Evolutionary conservation across 257 asterid species (phyloP).

Genomic region (Solanum chiquidenum): DNA sequence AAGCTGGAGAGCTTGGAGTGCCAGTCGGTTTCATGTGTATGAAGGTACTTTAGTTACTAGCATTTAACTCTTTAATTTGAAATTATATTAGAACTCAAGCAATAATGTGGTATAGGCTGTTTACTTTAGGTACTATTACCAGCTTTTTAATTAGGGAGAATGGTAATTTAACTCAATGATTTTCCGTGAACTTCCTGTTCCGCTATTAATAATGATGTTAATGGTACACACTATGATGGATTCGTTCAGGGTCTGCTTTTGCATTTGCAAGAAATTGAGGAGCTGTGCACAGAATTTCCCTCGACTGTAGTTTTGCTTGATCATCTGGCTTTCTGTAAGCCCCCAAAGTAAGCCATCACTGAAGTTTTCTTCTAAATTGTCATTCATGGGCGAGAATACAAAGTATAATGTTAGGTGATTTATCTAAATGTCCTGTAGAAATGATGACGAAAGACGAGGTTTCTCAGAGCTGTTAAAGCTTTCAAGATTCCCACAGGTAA

Average conservation of each 20-base stretch:
- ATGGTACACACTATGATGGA: neutral
- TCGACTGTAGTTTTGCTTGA: conserved; percentile 62
- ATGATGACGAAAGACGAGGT: conserved; percentile 32
- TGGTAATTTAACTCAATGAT: neutral
- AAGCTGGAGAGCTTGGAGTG: conserved; percentile 78
- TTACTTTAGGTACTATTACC: neutral
- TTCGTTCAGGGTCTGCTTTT: conserved; percentile 55
- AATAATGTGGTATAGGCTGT: neutral
- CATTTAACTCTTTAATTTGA: neutral
- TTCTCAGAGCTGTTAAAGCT: conserved; percentile 47
- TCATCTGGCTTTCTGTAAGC: conserved; percentile 76
- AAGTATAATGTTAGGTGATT: neutral
- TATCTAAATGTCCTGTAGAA: conserved; percentile 23
- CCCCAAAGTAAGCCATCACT: conserved; percentile 57
- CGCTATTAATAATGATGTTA: neutral
- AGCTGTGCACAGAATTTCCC: conserved; percentile 72
- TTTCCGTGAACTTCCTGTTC: neutral
- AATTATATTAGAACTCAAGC: neutral
- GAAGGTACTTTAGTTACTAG: conserved; percentile 37
- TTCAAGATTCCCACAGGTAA: conserved; percentile 73
- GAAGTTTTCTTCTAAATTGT: neutral
- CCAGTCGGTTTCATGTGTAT: conserved; percentile 91
- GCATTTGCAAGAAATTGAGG: conserved; percentile 63
- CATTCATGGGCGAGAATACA: neutral
- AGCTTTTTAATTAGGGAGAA: neutral